A percentile compares a stretch with the other conserved stretches of the same genome.
Conservation (phyloP, 441 rosid species). For the Raphanus hybrid region DNA sequence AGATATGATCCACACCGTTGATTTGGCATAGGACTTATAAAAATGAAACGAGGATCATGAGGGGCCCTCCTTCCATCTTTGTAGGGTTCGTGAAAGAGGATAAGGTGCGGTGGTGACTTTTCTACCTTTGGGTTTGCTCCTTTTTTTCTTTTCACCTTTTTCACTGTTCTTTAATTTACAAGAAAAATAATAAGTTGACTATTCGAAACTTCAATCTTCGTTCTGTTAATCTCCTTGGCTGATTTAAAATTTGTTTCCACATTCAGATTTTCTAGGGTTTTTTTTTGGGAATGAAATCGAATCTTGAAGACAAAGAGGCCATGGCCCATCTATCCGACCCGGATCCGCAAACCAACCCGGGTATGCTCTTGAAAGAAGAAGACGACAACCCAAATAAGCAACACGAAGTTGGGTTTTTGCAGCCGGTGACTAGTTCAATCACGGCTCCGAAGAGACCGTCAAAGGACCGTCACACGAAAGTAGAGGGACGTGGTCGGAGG, state of each 20-base stretch:
- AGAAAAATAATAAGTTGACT: slow-evolving; percentile 14
- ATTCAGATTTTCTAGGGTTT: no score
- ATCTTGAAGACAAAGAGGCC: neutral
- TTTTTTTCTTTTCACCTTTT: neutral
- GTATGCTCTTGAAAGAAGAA: slow-evolving; percentile 48
- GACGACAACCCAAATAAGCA: slow-evolving; percentile 36
- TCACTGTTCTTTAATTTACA: slow-evolving; percentile 10
- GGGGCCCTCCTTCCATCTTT: slow-evolving; percentile 41
- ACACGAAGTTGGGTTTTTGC: slow-evolving; percentile 19
- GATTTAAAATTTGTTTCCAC: neutral
- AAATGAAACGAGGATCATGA: slow-evolving; percentile 21
- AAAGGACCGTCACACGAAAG: slow-evolving; percentile 80
- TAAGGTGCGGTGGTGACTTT: slow-evolving; percentile 36
- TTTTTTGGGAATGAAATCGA: no score
- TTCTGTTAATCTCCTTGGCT: slow-evolving; percentile 7
- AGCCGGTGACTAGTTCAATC: slow-evolving; percentile 20
- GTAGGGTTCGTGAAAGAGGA: slow-evolving; percentile 39
- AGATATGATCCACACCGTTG: slow-evolving; percentile 42
- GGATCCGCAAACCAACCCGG: slow-evolving; percentile 17
- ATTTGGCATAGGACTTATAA: slow-evolving; percentile 28
- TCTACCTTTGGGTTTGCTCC: slow-evolving; percentile 44
- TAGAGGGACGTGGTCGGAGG: slow-evolving; percentile 78
- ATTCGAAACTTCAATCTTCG: neutral
- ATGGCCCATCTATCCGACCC: slow-evolving; percentile 17
- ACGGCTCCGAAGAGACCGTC: slow-evolving; percentile 44